Evolutionary conservation across 306 rosid species (phyloP), one percentile per base, ranked within the genome.

Genomic region (Ceratonia siliqua): DNA sequence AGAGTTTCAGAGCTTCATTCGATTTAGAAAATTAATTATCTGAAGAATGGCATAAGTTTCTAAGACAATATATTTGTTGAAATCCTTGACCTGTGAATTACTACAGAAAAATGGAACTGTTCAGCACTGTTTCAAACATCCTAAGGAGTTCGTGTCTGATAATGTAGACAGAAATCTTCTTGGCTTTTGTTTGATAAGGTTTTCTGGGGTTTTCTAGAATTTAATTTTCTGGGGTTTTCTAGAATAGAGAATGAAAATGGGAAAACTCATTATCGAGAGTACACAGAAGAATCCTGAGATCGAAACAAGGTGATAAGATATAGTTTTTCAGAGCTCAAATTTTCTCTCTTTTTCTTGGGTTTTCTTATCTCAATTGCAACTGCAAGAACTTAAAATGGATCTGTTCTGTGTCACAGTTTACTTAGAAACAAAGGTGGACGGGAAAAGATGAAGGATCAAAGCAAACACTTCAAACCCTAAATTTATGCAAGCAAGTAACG

Each of bases 121-220:
- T 61, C n/a, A 10, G 27, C 63, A 79, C 64, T 64, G 18, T 32
- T 45, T 64, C 70, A 43, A 46, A 69, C 61, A 72, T 72, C 79
- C 30, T 15, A 56, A 36, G 50, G 68, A 68, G 39, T 64, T 65
- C 24, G 12, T 55, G 75, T 41, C 55, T 4, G 9, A 41, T 45
- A 65, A 64, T 32, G 35, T 45, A 30, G 61, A 20, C 49, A 35
- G 12, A 24, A 56, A 33, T 36, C 5, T 25, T 38, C 30, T 13
- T 42, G 59, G 39, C 72, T 41, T 52, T 45, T 38, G 43, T 69
- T 69, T 70, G 64, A 18, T n/a, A n/a, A n/a, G n/a, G n/a, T n/a
- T n/a, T n/a, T n/a, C n/a, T n/a, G n/a, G n/a, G 25, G 33, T 4
- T 8, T 9, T 52, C 6, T 9, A 6, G 22, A 14, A 48, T 43